Conservation (phyloP, 2,329 filamentous ascomycete genomes). For the Aspergillus sp. region DNA sequence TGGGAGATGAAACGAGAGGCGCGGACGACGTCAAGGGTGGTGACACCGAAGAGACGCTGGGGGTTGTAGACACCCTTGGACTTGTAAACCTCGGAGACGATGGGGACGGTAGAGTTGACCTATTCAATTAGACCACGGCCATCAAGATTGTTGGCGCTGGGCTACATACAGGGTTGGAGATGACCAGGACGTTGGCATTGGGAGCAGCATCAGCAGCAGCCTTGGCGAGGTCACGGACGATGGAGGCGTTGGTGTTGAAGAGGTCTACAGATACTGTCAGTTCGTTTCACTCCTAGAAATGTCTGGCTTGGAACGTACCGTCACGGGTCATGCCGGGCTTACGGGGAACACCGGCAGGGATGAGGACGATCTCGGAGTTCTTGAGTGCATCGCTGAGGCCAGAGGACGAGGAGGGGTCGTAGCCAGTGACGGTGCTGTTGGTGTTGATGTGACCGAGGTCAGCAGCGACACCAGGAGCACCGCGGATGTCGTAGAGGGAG, state of each 20-base stretch:
- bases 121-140: constrained; percentile 19
- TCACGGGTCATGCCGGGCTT: constrained; percentile 99
- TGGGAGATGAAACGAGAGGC: constrained; percentile 96
- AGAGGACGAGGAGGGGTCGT: constrained; percentile 62
- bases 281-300: background rate
- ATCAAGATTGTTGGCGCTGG: background rate
- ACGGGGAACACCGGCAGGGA: constrained; percentile 95
- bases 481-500: constrained; percentile 95
- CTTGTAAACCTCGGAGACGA: constrained; percentile 97
- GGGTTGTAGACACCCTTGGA: constrained; percentile 93
- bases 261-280: constrained; percentile 54
- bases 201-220: constrained; percentile 81
- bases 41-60: constrained; percentile 98
- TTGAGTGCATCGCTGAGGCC: constrained; percentile 75
- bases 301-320: constrained; percentile 42
- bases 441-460: constrained; percentile 99
- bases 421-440: constrained; percentile 89
- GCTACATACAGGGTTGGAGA: constrained; percentile 76
- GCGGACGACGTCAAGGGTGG: constrained; percentile 96
- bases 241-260: constrained; percentile 99
- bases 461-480: constrained; percentile 91
- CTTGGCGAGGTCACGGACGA: constrained; percentile 97
- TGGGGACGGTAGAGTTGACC: constrained; percentile 98
- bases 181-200: constrained; percentile 92
- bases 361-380: constrained; percentile 88